A percentile compares a stretch with the other conserved stretches of the same genome.
Conservation (phyloP, 331 rosid genomes). For the Quercus lobata region DNA sequence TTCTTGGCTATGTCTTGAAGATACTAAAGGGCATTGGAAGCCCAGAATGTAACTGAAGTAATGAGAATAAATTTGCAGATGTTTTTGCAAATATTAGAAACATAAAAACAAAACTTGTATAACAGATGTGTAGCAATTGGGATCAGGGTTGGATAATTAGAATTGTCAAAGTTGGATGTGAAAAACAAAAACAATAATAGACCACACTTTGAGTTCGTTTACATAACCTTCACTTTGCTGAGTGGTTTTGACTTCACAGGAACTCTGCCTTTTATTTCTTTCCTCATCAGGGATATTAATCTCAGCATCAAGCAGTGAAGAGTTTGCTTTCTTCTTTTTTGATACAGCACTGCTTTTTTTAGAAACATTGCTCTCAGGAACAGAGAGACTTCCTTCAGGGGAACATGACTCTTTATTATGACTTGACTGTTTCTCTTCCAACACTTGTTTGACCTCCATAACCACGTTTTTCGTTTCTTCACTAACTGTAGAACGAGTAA, state of each 20-base stretch:
- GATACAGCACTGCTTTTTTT: slow-evolving; percentile 1
- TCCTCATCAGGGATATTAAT: background rate
- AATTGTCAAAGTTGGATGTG: background rate
- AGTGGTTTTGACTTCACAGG: slow-evolving; percentile 4
- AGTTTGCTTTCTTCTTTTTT: background rate
- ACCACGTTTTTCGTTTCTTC: background rate
- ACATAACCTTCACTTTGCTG: slow-evolving; percentile 16
- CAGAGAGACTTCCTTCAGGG: background rate
- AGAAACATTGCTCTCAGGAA: background rate
- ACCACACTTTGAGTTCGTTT: background rate
- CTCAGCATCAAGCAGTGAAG: slow-evolving; percentile 7
- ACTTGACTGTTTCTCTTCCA: background rate
- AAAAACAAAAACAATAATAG: background rate
- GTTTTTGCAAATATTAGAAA: background rate
- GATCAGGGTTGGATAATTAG: background rate
- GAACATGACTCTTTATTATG: background rate
- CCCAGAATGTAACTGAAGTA: background rate
- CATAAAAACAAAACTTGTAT: background rate
- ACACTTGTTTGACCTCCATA: background rate
- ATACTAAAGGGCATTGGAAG: background rate
- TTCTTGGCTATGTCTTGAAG: background rate
- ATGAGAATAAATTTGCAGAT: background rate
- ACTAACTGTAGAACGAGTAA: slow-evolving; percentile 2
- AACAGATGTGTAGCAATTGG: background rate
- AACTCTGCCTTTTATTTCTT: background rate